Percentiles rank a stretch among this genome's conserved stretches.
phyloP scores from a whole-genome alignment of 2,329 filamentous ascomycete species.

The Fonsecaea monophora region DNA sequence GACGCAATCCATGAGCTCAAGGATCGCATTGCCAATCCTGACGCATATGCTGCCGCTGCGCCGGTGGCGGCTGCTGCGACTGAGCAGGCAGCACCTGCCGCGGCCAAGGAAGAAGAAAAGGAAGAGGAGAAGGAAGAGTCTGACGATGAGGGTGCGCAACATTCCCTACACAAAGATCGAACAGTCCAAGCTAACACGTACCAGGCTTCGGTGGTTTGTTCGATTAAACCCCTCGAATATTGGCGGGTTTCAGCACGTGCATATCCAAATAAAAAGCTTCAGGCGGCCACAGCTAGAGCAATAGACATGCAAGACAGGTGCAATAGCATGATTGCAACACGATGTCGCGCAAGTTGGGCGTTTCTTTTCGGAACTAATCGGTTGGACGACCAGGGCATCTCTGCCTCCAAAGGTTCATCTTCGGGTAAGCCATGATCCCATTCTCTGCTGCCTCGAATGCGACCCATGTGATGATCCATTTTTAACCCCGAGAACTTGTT shows the following conservation, averaged over 20 bases:
- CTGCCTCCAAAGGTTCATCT: not conserved
- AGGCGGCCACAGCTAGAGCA: constrained; percentile 45
- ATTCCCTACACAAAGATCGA: constrained; percentile 40
- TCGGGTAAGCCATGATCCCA: constrained; percentile 35
- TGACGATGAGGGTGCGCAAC: constrained; percentile 64
- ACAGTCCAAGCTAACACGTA: constrained; percentile 46
- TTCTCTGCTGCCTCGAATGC: constrained; percentile 15
- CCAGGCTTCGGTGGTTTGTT: constrained; percentile 82
- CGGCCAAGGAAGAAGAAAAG: constrained; percentile 63
- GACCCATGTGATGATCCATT: constrained; percentile 67
- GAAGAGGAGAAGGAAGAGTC: constrained; percentile 72
- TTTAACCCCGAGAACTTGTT: constrained; percentile 68
- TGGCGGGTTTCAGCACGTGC: constrained; percentile 40
- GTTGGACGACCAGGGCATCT: not conserved
- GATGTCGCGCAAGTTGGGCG: not conserved
- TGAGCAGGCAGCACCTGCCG: constrained; percentile 59
- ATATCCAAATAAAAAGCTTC: constrained; percentile 49
- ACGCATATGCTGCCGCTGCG: constrained; percentile 86
- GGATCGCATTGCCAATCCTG: constrained; percentile 99
- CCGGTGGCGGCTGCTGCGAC: constrained; percentile 69
- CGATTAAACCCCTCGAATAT: constrained; percentile 56
- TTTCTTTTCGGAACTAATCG: not conserved
- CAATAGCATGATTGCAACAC: constrained; percentile 35
- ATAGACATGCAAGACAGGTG: constrained; percentile 46
- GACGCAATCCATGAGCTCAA: constrained; percentile 96